phyloP scores from a whole-genome alignment of 768 basidiomycete genomes.

The Boletus pseudopeckii region DNA sequence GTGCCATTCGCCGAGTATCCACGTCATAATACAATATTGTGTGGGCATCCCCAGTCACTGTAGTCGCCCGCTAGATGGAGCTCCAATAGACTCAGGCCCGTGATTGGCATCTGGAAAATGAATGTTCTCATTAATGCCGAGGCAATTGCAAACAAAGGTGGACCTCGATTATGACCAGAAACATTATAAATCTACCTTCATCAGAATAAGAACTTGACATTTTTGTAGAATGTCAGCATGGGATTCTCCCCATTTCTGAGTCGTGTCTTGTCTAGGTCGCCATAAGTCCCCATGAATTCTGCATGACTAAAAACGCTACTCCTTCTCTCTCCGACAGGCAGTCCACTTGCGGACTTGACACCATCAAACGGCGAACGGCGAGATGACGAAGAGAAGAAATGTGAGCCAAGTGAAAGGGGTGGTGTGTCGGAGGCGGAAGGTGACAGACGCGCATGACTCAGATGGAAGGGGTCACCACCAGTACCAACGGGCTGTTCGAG shows the following conservation, averaged over 20 bases:
- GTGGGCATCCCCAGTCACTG: neutral
- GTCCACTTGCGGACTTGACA: conserved; percentile 68
- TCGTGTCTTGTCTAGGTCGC: conserved; percentile 65
- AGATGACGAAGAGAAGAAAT: conserved; percentile 62
- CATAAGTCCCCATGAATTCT: conserved; percentile 87
- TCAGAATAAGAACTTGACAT: conserved; percentile 90
- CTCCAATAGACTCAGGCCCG: neutral
- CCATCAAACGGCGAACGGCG: conserved; percentile 66
- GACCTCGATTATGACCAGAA: neutral
- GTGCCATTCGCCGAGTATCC: neutral
- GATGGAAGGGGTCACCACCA: conserved; percentile 12
- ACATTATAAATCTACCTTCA: neutral
- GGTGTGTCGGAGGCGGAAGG: conserved; percentile 52
- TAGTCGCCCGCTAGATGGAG: neutral
- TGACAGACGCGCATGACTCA: conserved; percentile 40
- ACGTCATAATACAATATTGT: neutral
- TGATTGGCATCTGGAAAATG: neutral
- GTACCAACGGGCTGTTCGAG: conserved; percentile 55
- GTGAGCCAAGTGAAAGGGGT: conserved; percentile 49
- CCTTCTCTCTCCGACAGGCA: conserved; percentile 78
- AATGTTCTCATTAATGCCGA: neutral
- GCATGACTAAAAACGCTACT: conserved; percentile 83
- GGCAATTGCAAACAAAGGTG: neutral
- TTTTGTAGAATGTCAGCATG: conserved; percentile 84
- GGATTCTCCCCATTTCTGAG: conserved; percentile 85